A percentile compares a stretch with the other conserved stretches of the same genome.
These are phyloP conservation scores for Wickerhamiella azymoides DNA, from an alignment of 805 yeast species.

Conservation along the genomic window DNA sequence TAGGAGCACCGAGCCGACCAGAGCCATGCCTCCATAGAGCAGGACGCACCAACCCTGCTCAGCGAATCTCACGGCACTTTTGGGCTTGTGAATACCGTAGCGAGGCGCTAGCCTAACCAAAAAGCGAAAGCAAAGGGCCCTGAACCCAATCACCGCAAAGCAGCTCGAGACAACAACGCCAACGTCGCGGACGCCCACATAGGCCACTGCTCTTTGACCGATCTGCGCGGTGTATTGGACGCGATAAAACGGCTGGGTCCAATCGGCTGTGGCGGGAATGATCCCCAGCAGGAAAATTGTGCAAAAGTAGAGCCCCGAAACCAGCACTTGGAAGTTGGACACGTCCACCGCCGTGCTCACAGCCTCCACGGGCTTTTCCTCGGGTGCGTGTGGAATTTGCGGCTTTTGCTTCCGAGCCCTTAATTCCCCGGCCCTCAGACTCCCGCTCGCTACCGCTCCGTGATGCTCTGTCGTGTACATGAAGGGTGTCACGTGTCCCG, in stretches of 20 bases:
- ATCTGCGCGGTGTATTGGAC: neutral
- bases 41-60: constrained; percentile 74
- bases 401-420: neutral
- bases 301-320: constrained; percentile 4
- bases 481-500: neutral
- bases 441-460: neutral
- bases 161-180: constrained; percentile 6
- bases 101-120: constrained; percentile 8
- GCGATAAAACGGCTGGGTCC: neutral
- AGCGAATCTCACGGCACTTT: constrained; percentile 54
- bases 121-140: constrained; percentile 13
- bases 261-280: neutral
- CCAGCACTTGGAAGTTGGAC: constrained; percentile 4
- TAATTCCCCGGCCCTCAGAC: neutral
- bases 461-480: constrained; percentile 4
- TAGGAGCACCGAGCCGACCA: constrained; percentile 45
- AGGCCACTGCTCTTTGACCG: neutral
- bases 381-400: constrained; percentile 1
- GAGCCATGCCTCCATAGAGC: constrained; percentile 44
- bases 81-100: constrained; percentile 32
- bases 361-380: neutral
- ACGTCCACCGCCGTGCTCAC: neutral
- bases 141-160: constrained; percentile 10
- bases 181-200: constrained; percentile 1
- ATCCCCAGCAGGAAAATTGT: constrained; percentile 1